Evolutionary conservation across 805 yeast species (phyloP).

Genomic region (Schwanniomyces occidentalis): DNA sequence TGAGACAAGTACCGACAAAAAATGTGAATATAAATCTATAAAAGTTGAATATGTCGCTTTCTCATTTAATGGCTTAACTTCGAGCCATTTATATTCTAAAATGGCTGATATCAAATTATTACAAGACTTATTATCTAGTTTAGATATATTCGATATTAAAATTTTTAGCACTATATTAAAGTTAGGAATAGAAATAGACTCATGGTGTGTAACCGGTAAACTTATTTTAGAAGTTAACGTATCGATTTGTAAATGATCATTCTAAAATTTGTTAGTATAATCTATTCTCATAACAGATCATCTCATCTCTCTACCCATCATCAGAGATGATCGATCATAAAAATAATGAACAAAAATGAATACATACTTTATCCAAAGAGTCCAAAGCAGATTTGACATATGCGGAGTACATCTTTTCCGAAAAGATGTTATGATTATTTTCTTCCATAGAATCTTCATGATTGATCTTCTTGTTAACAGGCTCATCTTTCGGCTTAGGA

Average conservation of each 20-base stretch:
- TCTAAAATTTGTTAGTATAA: slow-evolving; percentile 25
- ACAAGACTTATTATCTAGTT: slow-evolving; percentile 60
- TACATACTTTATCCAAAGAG: slow-evolving; percentile 57
- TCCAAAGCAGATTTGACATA: slow-evolving; percentile 69
- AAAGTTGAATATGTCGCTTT: slow-evolving; percentile 28
- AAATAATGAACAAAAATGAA: neutral
- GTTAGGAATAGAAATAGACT: slow-evolving; percentile 53
- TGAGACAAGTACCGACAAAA: slow-evolving; percentile 75
- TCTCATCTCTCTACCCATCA: neutral
- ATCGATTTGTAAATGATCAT: slow-evolving; percentile 57
- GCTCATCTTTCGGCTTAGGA: slow-evolving; percentile 7
- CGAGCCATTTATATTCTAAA: slow-evolving; percentile 66
- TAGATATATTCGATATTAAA: slow-evolving; percentile 64
- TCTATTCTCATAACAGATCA: neutral
- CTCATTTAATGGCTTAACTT: slow-evolving; percentile 16
- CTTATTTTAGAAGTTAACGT: slow-evolving; percentile 59
- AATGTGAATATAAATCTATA: slow-evolving; percentile 61
- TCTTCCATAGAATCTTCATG: slow-evolving; percentile 4
- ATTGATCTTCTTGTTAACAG: slow-evolving; percentile 4
- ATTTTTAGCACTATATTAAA: slow-evolving; percentile 56
- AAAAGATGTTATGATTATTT: slow-evolving; percentile 20
- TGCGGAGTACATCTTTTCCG: slow-evolving; percentile 41
- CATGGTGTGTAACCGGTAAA: slow-evolving; percentile 51
- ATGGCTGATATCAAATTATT: slow-evolving; percentile 59
- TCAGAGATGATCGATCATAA: no score